phyloP scores from a whole-genome alignment of 2,329 filamentous ascomycete species.

The Ophiosphaerella herpotricha region DNA sequence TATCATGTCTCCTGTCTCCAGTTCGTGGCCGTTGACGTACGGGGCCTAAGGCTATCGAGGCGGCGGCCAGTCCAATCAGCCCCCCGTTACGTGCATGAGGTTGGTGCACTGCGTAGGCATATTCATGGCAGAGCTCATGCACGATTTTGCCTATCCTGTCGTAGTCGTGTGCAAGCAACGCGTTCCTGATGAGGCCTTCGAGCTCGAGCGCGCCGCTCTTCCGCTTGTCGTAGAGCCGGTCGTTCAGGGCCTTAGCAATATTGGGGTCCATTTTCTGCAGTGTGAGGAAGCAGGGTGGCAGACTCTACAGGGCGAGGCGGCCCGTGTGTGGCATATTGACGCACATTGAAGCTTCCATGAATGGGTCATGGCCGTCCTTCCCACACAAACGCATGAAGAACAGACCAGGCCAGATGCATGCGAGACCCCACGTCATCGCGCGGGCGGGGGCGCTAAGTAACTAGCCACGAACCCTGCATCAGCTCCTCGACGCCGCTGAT shows the following conservation, averaged over 20 bases:
- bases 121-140: conserved; percentile 95
- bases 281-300: conserved; percentile 10
- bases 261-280: conserved; percentile 73
- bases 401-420: too few relatives aligned
- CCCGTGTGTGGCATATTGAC: too few relatives aligned
- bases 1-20: background rate
- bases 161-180: conserved; percentile 75
- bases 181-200: conserved; percentile 86
- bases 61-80: conserved; percentile 91
- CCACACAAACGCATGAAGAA: too few relatives aligned
- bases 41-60: conserved; percentile 89
- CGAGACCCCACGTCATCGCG: too few relatives aligned
- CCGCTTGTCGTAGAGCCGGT: conserved; percentile 98
- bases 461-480: too few relatives aligned
- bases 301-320: conserved; percentile 27
- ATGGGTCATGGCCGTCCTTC: background rate
- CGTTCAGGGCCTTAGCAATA: conserved; percentile 89
- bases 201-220: conserved; percentile 95
- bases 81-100: conserved; percentile 96
- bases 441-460: too few relatives aligned
- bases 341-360: too few relatives aligned
- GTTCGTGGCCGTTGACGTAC: conserved; percentile 60
- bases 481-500: too few relatives aligned
- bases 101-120: conserved; percentile 95
- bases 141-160: conserved; percentile 84